Conservation (phyloP, 257 asterid genomes). For the Solanum chilense region DNA sequence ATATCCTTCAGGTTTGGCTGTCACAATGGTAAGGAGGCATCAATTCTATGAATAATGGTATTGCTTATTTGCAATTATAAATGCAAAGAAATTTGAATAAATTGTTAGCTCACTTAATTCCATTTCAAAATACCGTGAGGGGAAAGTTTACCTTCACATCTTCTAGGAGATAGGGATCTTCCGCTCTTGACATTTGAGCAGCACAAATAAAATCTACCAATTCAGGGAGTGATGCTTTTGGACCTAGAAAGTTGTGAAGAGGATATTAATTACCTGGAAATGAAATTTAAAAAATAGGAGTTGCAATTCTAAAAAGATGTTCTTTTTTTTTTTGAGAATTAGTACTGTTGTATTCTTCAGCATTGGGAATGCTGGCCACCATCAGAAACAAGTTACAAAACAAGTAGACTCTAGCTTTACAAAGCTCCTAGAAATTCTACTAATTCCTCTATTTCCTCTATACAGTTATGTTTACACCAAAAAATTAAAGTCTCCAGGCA, state of each 20-base stretch:
- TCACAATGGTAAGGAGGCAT: neutral
- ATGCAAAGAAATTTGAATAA: neutral
- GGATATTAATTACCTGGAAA: neutral
- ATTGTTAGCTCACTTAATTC: neutral
- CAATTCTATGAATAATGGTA: neutral
- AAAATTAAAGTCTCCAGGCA: no score
- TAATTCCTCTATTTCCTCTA: no score
- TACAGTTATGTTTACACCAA: no score
- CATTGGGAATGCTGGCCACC: no score
- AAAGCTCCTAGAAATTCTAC: no score
- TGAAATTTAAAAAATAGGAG: neutral
- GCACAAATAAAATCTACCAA: slow-evolving; percentile 63
- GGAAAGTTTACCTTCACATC: slow-evolving; percentile 46
- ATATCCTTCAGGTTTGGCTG: slow-evolving; percentile 19
- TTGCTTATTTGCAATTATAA: neutral
- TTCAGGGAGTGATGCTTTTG: slow-evolving; percentile 40
- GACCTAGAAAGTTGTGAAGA: slow-evolving; percentile 32
- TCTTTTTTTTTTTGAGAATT: no score
- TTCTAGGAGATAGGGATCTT: slow-evolving; percentile 32
- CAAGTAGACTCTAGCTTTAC: no score
- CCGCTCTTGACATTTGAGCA: slow-evolving; percentile 71
- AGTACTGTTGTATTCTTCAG: no score
- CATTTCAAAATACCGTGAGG: neutral
- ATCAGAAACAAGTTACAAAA: no score
- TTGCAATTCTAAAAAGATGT: neutral